Evolutionary conservation across 225 moss, liverwort and hornwort species (phyloP), one percentile per base, ranked within the genome.

Genomic region (Thuidium tamariscinum): DNA sequence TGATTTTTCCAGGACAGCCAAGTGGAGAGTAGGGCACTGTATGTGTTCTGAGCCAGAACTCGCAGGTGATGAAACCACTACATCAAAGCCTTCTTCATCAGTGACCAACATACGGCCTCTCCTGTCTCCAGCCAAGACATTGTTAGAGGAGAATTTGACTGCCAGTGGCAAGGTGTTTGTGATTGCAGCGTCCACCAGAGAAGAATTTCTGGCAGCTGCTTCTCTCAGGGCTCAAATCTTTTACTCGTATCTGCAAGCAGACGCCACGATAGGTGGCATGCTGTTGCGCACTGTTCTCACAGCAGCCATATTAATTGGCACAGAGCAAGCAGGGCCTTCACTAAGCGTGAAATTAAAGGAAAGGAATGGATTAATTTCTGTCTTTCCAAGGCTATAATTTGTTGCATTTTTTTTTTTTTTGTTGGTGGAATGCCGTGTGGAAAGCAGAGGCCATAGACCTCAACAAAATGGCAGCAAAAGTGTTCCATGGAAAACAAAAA

Each of bases 161-260:
- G 39, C 74, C 42, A 20, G 82, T 59, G 93, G 91, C 34, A 92
- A 92, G 71, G 89, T 92, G 59, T 90, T 91, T 90, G 93, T 95
- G 81, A 83, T 94, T 27, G 86, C 86, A 13, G 96, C 92, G 60
- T 95, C 88, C 73, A 93, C 93, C 23, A 69, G 88, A 20, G 92
- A 91, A 83, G 95, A 95, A 77, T 80, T 89, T 60, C 86, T 91
- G 34, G 95, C 96, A 10, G 95, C 96, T 63, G 95, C 96, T 34
- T 94, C 95, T 14, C 92, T 96, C 61, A 89, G 96, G 69, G 93
- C 96, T n/a, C 96, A 95, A 66, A 77, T 94, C 27, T 96, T 95
- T 83, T 96, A 94, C 83, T 84, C 89, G 27, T 96, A 93, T 82
- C 93, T 93, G 57, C 89, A 89, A 86, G 82, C 87, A 48, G 89